These are phyloP conservation scores for Heliamphora exappendiculata DNA, from an alignment of 148 eudicot genomes.

Conservation along the genomic window DNA sequence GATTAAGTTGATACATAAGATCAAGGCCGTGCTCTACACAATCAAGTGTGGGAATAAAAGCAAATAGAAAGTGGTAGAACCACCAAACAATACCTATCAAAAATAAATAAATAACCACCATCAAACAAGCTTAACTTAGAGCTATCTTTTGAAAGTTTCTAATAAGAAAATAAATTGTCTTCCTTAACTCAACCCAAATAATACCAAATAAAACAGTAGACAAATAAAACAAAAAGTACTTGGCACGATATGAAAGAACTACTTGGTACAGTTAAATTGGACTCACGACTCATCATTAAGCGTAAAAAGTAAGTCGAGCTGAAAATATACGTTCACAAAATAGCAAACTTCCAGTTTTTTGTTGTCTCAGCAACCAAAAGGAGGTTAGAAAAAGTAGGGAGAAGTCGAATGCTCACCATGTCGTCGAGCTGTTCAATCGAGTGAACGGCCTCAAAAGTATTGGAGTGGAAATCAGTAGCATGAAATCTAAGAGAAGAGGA, in stretches of 20 bases:
- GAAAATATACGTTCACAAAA: neutral
- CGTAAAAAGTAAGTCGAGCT: neutral
- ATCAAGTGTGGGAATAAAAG: neutral
- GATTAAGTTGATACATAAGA: too few relatives aligned
- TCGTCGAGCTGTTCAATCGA: constrained; percentile 61
- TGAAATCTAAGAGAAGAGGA: constrained; percentile 34
- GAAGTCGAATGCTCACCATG: constrained; percentile 36
- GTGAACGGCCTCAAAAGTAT: constrained; percentile 45
- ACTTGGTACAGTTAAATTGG: neutral
- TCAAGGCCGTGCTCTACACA: neutral
- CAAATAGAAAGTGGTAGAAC: neutral
- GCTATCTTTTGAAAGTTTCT: neutral
- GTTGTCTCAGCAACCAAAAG: neutral
- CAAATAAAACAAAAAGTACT: too few relatives aligned
- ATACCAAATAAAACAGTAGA: neutral
- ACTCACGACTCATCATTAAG: neutral
- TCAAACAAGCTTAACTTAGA: neutral
- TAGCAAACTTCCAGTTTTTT: neutral
- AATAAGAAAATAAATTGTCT: neutral
- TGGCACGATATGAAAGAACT: too few relatives aligned
- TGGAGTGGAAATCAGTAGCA: constrained; percentile 56
- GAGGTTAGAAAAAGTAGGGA: neutral
- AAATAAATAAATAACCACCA: too few relatives aligned
- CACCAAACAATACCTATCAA: too few relatives aligned
- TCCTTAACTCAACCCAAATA: neutral